A percentile compares a stretch with the other conserved stretches of the same genome.
These are phyloP conservation scores for Coprinellus aureogranulatus DNA, from an alignment of 768 basidiomycete species.

Conservation along the genomic window DNA sequence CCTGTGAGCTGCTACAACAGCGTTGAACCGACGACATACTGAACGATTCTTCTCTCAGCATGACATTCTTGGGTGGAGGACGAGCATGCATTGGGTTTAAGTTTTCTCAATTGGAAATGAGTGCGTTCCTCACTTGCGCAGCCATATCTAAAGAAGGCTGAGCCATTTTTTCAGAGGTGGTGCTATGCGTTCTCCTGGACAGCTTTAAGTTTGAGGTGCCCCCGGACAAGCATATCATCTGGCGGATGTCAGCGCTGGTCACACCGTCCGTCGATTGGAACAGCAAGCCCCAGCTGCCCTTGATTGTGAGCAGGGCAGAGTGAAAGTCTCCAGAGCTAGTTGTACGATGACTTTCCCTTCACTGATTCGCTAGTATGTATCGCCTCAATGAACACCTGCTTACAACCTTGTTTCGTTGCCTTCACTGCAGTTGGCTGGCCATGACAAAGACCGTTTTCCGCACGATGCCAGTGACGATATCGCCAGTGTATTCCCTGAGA, in stretches of 20 bases:
- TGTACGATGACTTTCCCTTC: too few relatives aligned
- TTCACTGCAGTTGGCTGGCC: too few relatives aligned
- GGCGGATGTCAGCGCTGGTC: slow-evolving; percentile 27
- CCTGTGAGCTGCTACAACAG: slow-evolving; percentile 12
- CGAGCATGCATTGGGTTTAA: slow-evolving; percentile 49
- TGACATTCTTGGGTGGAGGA: slow-evolving; percentile 45
- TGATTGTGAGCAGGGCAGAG: slow-evolving; percentile 11
- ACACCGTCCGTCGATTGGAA: slow-evolving; percentile 16
- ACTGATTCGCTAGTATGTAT: too few relatives aligned
- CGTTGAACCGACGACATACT: too few relatives aligned
- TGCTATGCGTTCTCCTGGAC: slow-evolving; percentile 24
- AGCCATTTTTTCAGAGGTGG: slow-evolving; percentile 20
- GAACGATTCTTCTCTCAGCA: too few relatives aligned
- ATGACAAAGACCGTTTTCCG: too few relatives aligned
- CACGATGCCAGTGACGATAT: too few relatives aligned
- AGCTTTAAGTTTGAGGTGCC: slow-evolving; percentile 24
- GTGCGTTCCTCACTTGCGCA: slow-evolving; percentile 26
- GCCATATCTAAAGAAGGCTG: background rate
- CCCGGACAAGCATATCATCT: slow-evolving; percentile 22
- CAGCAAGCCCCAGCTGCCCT: slow-evolving; percentile 13
- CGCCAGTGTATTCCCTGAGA: too few relatives aligned
- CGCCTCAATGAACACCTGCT: too few relatives aligned
- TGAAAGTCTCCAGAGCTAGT: background rate
- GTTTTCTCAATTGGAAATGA: slow-evolving; percentile 49
- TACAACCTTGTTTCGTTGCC: too few relatives aligned